Evolutionary conservation across 2,329 filamentous ascomycete genomes (phyloP).

Genomic region (Fusarium caatingaense): DNA sequence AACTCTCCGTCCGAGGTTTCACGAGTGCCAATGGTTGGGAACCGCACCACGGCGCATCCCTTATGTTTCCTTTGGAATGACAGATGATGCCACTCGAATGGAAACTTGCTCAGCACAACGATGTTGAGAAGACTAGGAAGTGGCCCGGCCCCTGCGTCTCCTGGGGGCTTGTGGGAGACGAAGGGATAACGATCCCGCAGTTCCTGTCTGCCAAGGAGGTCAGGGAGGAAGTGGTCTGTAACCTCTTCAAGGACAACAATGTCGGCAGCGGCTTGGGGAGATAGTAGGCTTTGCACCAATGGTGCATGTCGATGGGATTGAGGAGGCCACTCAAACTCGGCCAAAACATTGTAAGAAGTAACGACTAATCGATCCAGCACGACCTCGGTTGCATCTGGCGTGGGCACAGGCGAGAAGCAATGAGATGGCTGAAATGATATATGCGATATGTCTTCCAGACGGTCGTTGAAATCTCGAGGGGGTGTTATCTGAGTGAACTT

Average conservation of each 20-base stretch:
- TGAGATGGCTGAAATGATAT: conserved; percentile 22
- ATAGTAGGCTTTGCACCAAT: conserved; percentile 59
- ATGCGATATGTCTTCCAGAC: background rate
- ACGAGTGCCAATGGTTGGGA: conserved; percentile 46
- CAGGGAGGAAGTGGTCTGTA: conserved; percentile 70
- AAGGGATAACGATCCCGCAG: conserved; percentile 65
- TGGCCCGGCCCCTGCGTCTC: conserved; percentile 62
- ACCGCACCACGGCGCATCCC: conserved; percentile 62
- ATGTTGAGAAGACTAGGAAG: conserved; percentile 71
- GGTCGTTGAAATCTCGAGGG: conserved; percentile 13
- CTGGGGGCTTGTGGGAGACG: conserved; percentile 67
- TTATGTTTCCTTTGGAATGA: conserved; percentile 68
- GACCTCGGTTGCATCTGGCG: background rate
- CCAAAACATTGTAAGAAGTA: conserved; percentile 65
- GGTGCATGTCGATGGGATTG: conserved; percentile 55
- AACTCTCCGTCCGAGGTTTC: conserved; percentile 35
- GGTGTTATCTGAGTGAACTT: conserved; percentile 10
- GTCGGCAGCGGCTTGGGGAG: conserved; percentile 57
- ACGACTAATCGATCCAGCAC: conserved; percentile 50
- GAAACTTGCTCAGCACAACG: conserved; percentile 67
- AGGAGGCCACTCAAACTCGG: conserved; percentile 62
- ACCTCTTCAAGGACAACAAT: conserved; percentile 71
- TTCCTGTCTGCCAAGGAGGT: conserved; percentile 60
- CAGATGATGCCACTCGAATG: conserved; percentile 67
- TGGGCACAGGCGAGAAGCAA: conserved; percentile 5